Conservation (phyloP, 2,329 filamentous ascomycete genomes). For the Colletotrichum sp. region DNA sequence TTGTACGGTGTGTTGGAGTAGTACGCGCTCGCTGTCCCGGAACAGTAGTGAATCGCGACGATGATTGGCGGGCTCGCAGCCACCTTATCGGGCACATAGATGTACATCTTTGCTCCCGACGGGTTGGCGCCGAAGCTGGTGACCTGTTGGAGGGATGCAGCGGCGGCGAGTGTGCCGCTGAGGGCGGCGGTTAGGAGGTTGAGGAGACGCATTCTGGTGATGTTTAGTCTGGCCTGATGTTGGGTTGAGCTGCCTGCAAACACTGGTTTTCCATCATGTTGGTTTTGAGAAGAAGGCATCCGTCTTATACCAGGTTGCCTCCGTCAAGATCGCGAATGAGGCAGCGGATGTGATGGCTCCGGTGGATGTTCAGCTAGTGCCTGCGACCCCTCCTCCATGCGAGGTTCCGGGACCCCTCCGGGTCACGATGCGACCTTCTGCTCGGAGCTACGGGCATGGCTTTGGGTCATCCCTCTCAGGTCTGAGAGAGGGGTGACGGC, state of each 20-base stretch:
- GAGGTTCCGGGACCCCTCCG: background rate
- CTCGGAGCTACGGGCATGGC: background rate
- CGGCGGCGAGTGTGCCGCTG: slow-evolving; percentile 23
- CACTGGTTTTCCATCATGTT: background rate
- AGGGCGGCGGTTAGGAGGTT: background rate
- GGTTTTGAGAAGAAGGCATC: background rate
- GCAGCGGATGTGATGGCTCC: slow-evolving; percentile 14
- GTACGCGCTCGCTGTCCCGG: slow-evolving; percentile 53
- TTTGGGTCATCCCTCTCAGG: background rate
- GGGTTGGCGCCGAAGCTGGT: slow-evolving; percentile 42
- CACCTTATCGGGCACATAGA: slow-evolving; percentile 32
- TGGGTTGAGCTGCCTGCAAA: background rate
- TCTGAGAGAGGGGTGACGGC: background rate
- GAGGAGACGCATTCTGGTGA: background rate
- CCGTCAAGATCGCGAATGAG: background rate
- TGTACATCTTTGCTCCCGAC: slow-evolving; percentile 28
- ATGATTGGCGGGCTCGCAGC: slow-evolving; percentile 47
- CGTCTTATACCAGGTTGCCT: background rate
- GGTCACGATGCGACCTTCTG: background rate
- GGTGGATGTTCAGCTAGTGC: background rate
- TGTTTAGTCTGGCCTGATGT: background rate
- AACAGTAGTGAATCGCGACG: slow-evolving; percentile 61
- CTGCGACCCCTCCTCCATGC: background rate
- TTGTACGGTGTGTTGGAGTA: slow-evolving; percentile 55
- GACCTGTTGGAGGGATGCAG: slow-evolving; percentile 38